These are phyloP conservation scores for Medicago lupulina DNA, from an alignment of 306 rosid species.

Conservation along the genomic window DNA sequence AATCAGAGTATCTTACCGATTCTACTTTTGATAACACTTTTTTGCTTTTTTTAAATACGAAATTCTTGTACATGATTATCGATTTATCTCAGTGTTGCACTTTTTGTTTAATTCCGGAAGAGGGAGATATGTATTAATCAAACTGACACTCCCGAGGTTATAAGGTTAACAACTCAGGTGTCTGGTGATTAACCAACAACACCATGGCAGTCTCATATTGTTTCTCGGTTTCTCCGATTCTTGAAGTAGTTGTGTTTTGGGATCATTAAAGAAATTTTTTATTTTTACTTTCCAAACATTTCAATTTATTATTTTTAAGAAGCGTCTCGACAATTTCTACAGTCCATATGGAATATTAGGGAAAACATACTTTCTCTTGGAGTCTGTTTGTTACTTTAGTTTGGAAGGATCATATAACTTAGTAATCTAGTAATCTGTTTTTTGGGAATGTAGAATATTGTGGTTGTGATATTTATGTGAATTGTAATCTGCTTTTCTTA, in stretches of 20 bases:
- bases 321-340: neutral
- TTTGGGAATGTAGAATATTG: neutral
- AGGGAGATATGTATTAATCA: no score
- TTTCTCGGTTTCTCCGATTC: conserved; percentile 9
- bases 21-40: conserved; percentile 20
- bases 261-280: neutral
- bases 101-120: no score
- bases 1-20: conserved; percentile 10
- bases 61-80: neutral
- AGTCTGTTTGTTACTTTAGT: neutral
- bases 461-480: conserved; percentile 3
- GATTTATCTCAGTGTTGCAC: no score
- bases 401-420: neutral
- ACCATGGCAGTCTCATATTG: neutral
- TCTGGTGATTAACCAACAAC: no score
- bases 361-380: neutral
- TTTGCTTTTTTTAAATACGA: neutral
- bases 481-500: neutral
- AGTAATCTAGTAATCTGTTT: neutral
- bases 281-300: neutral
- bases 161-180: no score
- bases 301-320: neutral
- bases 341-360: neutral
- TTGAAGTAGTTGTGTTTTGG: conserved; percentile 14
- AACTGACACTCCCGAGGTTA: no score